Evolutionary conservation across 352 stramenopile genomes (phyloP).

Genomic region (Pythium rishiriense): DNA sequence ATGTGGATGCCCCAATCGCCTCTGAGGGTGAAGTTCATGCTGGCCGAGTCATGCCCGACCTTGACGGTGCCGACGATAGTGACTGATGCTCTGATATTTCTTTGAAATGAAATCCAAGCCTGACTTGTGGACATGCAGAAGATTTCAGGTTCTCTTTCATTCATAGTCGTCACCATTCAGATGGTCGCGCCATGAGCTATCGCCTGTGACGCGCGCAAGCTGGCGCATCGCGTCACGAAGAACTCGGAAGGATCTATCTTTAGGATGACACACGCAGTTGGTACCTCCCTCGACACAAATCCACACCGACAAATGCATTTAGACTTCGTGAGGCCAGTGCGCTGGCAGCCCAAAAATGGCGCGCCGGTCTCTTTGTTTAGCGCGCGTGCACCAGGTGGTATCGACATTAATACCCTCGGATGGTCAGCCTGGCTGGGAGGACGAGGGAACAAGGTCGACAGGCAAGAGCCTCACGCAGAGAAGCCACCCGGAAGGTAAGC

Average conservation of each 20-base stretch:
- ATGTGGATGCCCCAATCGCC: background rate
- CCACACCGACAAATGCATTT: constrained; percentile 5
- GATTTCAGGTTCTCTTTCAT: background rate
- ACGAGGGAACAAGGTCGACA: constrained; percentile 24
- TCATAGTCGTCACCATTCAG: background rate
- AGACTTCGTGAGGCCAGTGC: background rate
- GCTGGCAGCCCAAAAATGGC: background rate
- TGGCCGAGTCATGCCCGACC: constrained; percentile 8
- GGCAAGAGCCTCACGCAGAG: background rate
- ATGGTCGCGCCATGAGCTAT: background rate
- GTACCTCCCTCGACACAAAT: background rate
- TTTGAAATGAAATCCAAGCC: background rate
- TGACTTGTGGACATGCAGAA: background rate
- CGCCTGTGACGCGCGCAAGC: background rate
- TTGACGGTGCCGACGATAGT: constrained; percentile 14
- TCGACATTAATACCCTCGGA: constrained; percentile 9
- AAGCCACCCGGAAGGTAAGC: background rate
- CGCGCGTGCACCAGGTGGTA: background rate
- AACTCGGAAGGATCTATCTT: background rate
- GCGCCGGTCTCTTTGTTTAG: constrained; percentile 10
- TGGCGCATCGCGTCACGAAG: background rate
- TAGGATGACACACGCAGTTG: background rate
- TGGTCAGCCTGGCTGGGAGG: constrained; percentile 2
- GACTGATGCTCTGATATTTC: constrained; percentile 7
- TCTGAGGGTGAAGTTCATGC: background rate